phyloP scores from a whole-genome alignment of 2,329 filamentous ascomycete genomes.

The Ophiosphaerella narmari region DNA sequence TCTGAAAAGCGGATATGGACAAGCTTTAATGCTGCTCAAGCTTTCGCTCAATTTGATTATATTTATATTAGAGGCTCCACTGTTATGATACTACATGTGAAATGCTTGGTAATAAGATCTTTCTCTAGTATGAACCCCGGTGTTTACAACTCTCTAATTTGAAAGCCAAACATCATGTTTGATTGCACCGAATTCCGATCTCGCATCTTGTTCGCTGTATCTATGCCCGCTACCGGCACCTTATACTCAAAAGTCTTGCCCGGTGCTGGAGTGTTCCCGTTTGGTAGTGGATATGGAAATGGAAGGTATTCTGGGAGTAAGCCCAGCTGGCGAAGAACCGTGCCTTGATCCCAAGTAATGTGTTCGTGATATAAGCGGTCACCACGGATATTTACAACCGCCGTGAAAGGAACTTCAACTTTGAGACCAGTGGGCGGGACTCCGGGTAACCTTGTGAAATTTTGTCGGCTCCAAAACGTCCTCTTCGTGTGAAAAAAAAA shows the following conservation, averaged over 20 bases:
- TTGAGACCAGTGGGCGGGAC: conserved; percentile 38
- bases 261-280: conserved; percentile 28
- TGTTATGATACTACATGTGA: too few relatives aligned
- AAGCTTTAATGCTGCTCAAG: too few relatives aligned
- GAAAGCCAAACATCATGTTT: conserved; percentile 60
- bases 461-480: too few relatives aligned
- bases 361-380: conserved; percentile 71
- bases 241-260: conserved; percentile 59
- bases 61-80: too few relatives aligned
- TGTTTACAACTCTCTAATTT: conserved; percentile 10
- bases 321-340: conserved; percentile 63
- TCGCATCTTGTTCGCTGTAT: conserved; percentile 56
- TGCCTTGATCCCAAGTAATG: conserved; percentile 69
- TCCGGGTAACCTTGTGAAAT: conserved; percentile 11
- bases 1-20: too few relatives aligned
- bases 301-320: conserved; percentile 67
- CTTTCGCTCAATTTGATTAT: too few relatives aligned
- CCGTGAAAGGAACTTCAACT: conserved; percentile 63
- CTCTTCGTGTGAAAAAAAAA: conserved; percentile 57
- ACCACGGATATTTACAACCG: conserved; percentile 68
- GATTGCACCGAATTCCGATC: conserved; percentile 53
- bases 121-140: too few relatives aligned
- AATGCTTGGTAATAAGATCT: too few relatives aligned
- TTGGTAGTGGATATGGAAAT: conserved; percentile 51
- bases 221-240: conserved; percentile 61